Evolutionary conservation across 257 asterid species (phyloP).

Genomic region (Knoxia roxburghii): DNA sequence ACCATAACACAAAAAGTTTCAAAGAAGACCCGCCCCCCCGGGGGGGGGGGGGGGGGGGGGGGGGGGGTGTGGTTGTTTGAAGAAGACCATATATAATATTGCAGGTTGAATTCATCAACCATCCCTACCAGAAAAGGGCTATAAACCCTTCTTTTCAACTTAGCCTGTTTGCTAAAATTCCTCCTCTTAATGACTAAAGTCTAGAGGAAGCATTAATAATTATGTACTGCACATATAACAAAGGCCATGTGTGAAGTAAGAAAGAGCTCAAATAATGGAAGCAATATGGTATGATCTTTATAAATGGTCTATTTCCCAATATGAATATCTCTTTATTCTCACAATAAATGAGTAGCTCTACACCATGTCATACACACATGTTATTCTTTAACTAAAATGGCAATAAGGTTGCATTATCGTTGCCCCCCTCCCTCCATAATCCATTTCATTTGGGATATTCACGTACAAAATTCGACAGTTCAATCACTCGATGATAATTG

Average conservation of each 20-base stretch:
- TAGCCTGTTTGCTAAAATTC: not conserved
- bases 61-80: no score
- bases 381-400: conserved; percentile 8
- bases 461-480: no score
- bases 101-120: conserved; percentile 4
- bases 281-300: not conserved
- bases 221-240: not conserved
- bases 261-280: conserved; percentile 16
- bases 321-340: conserved; percentile 3
- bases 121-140: not conserved
- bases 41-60: no score
- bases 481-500: no score
- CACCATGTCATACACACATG: conserved; percentile 12
- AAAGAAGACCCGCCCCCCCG: no score
- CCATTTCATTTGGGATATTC: conserved; percentile 11
- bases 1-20: no score
- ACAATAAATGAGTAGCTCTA: conserved; percentile 1
- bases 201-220: conserved; percentile 1
- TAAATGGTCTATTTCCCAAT: not conserved
- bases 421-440: not conserved
- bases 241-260: conserved; percentile 1
- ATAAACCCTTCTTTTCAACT: not conserved
- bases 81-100: no score
- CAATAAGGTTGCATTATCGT: not conserved
- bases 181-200: conserved; percentile 8